A percentile compares a stretch with the other conserved stretches of the same genome.
phyloP scores from a whole-genome alignment of 176 grass and related monocot genomes.

The Aechmea fasciata region DNA sequence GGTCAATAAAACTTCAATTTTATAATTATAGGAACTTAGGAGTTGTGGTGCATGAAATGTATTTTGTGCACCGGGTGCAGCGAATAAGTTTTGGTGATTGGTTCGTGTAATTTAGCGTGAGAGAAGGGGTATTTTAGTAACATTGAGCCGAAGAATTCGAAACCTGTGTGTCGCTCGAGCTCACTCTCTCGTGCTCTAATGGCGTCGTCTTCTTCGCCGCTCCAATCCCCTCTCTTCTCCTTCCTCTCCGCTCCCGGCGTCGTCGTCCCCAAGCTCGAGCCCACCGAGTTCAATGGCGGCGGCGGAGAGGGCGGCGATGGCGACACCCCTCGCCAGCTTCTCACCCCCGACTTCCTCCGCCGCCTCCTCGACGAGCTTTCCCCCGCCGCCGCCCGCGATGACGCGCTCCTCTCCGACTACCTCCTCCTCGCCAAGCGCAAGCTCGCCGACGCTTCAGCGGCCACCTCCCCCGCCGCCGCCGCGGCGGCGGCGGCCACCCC shows the following conservation, averaged over 20 bases:
- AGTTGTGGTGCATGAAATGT: no score
- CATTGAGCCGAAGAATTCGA: no score
- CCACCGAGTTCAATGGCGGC: slow-evolving; percentile 1
- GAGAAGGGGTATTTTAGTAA: no score
- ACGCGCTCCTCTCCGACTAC: slow-evolving; percentile 8
- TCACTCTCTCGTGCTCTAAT: neutral
- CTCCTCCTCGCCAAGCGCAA: slow-evolving; percentile 22
- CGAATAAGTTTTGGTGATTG: no score
- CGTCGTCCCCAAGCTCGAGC: slow-evolving; percentile 41
- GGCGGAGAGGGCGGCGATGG: neutral
- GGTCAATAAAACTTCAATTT: no score
- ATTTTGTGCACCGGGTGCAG: no score
- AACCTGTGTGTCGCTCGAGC: neutral
- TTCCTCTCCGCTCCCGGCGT: neutral
- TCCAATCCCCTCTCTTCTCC: slow-evolving; percentile 2
- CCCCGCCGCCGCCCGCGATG: slow-evolving; percentile 26
- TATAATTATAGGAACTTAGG: no score
- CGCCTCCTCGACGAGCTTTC: slow-evolving; percentile 9
- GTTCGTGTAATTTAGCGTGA: no score
- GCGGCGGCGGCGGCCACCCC: neutral
- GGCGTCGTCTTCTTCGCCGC: slow-evolving; percentile 19
- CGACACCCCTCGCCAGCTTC: slow-evolving; percentile 3
- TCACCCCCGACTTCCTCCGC: slow-evolving; percentile 20
- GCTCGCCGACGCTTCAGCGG: slow-evolving; percentile 2
- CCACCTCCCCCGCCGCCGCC: neutral